These are phyloP conservation scores for Erodium texanum DNA, from an alignment of 441 rosid genomes.

Conservation along the genomic window DNA sequence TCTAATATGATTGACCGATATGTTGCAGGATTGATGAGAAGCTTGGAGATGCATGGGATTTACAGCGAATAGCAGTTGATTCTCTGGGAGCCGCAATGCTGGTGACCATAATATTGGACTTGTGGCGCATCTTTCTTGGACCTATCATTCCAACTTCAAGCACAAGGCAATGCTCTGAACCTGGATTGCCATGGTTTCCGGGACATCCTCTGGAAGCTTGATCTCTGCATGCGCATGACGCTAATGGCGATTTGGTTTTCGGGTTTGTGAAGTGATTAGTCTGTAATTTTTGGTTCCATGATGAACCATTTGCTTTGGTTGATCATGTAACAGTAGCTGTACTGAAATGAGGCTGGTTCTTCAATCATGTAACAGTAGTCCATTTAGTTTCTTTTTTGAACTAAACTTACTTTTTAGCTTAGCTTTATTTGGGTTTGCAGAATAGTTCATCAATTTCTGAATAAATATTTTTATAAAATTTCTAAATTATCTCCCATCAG, in stretches of 20 bases:
- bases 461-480: too few relatives aligned
- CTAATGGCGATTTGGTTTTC: background rate
- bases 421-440: background rate
- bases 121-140: slow-evolving; percentile 91
- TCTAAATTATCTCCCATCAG: too few relatives aligned
- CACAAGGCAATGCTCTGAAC: slow-evolving; percentile 47
- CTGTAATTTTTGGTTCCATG: background rate
- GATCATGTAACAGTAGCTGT: background rate
- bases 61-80: slow-evolving; percentile 79
- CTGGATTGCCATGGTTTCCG: slow-evolving; percentile 83
- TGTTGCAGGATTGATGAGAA: slow-evolving; percentile 78
- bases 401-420: background rate
- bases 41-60: slow-evolving; percentile 69
- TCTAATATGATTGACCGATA: background rate
- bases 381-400: background rate
- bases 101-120: slow-evolving; percentile 88
- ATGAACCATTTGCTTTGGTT: background rate
- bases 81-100: slow-evolving; percentile 96
- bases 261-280: background rate
- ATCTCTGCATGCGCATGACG: background rate
- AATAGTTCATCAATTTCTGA: too few relatives aligned
- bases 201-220: slow-evolving; percentile 21
- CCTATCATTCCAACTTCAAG: slow-evolving; percentile 62
- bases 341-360: background rate
- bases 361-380: background rate